A percentile compares a stretch with the other conserved stretches of the same genome.
Conservation (phyloP, 495 filamentous ascomycete species). For the Aspergillus egyptiacus region DNA sequence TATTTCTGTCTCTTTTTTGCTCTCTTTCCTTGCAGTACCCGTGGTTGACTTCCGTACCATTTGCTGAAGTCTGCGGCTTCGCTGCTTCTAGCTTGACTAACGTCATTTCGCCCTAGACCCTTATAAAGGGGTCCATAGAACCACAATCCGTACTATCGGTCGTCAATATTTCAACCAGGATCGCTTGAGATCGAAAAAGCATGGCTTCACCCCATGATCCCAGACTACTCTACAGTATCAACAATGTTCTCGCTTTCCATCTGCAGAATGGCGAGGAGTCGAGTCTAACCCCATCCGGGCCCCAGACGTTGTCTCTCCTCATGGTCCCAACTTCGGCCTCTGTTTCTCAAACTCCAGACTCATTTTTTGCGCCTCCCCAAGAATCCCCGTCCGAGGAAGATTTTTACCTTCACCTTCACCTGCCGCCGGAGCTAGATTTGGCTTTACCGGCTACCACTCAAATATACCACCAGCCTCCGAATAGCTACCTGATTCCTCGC, state of each 20-base stretch:
- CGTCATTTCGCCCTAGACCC: no score
- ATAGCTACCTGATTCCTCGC: conserved; percentile 83
- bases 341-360: conserved; percentile 57
- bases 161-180: neutral
- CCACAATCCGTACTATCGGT: neutral
- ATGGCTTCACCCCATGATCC: conserved; percentile 17
- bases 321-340: conserved; percentile 86
- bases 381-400: conserved; percentile 64
- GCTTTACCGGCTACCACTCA: conserved; percentile 88
- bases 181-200: neutral
- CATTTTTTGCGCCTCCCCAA: conserved; percentile 27
- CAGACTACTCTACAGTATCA: conserved; percentile 23
- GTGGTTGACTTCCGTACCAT: neutral
- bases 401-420: conserved; percentile 89
- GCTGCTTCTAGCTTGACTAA: neutral
- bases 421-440: conserved; percentile 89
- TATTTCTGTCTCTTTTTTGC: neutral
- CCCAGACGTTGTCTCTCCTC: conserved; percentile 81
- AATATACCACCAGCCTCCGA: conserved; percentile 87
- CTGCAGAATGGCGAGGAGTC: conserved; percentile 82
- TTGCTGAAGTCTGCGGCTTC: neutral
- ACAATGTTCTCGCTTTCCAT: conserved; percentile 79
- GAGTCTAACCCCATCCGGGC: conserved; percentile 72
- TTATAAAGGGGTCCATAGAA: no score
- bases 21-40: neutral